Evolutionary conservation across 805 yeast genomes (phyloP).

Genomic region (Candida argentea): DNA sequence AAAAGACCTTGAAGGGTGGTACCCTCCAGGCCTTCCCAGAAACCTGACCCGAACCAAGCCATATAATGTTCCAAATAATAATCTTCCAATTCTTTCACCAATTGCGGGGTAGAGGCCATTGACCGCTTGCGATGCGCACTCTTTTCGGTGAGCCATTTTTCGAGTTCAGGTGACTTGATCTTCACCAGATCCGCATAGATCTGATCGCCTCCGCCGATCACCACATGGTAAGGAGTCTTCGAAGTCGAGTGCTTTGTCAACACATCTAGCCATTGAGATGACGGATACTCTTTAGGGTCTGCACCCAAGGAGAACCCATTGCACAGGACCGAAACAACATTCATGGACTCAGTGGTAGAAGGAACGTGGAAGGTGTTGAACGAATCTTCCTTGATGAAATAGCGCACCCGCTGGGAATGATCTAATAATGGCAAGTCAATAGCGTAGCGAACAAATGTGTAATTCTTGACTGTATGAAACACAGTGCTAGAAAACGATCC

Average conservation of each 20-base stretch:
- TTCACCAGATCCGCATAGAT: conserved; percentile 80
- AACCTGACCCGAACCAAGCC: conserved; percentile 87
- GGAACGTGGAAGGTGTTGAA: conserved; percentile 72
- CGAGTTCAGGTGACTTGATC: conserved; percentile 40
- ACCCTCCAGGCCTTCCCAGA: conserved; percentile 65
- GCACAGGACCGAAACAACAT: conserved; percentile 75
- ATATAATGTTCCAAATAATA: conserved; percentile 69
- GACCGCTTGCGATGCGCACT: conserved; percentile 34
- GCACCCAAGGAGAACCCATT: conserved; percentile 80
- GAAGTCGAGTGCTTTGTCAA: conserved; percentile 44
- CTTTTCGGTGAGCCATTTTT: conserved; percentile 53
- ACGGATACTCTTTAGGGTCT: conserved; percentile 55
- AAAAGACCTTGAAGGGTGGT: conserved; percentile 55
- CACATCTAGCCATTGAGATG: conserved; percentile 83
- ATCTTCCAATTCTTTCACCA: conserved; percentile 44
- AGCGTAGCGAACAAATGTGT: conserved; percentile 56
- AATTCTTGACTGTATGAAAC: conserved; percentile 34
- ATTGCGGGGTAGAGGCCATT: conserved; percentile 34
- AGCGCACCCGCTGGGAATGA: conserved; percentile 54
- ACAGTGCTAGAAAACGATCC: conserved; percentile 40
- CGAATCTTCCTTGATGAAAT: conserved; percentile 39
- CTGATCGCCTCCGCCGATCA: conserved; percentile 98
- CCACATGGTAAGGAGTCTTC: conserved; percentile 65
- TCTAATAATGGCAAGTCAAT: conserved; percentile 39
- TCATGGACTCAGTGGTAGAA: conserved; percentile 55